Evolutionary conservation across 2,329 filamentous ascomycete genomes (phyloP).

Genomic region (Stemphylium lycopersici): DNA sequence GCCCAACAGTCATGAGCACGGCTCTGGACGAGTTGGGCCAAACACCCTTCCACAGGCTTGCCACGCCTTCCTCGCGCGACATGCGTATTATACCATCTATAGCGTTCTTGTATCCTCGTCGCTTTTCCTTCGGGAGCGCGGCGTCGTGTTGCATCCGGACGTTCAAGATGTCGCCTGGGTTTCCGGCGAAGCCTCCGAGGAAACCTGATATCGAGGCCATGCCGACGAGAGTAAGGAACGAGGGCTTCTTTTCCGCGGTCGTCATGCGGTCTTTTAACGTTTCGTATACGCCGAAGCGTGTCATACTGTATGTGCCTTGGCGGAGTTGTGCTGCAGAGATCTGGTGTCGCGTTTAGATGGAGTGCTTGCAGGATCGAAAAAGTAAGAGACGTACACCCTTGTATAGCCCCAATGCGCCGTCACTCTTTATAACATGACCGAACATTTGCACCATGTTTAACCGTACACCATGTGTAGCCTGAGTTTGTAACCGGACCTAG

Average conservation of each 20-base stretch:
- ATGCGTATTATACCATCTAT: constrained; percentile 86
- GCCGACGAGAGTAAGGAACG: constrained; percentile 77
- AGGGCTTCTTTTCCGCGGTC: constrained; percentile 60
- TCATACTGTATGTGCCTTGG: constrained; percentile 92
- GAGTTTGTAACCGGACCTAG: constrained; percentile 87
- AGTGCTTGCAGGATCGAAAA: background rate
- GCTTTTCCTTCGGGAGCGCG: constrained; percentile 72
- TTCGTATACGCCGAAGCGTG: constrained; percentile 96
- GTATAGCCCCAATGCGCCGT: constrained; percentile 84
- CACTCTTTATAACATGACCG: constrained; percentile 74
- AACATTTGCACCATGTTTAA: constrained; percentile 87
- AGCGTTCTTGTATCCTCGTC: constrained; percentile 88
- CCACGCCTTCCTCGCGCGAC: constrained; percentile 80
- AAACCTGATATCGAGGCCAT: constrained; percentile 86
- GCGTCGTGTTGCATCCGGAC: constrained; percentile 97
- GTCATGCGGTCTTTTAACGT: constrained; percentile 78
- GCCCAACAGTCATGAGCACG: constrained; percentile 84
- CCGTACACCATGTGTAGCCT: constrained; percentile 67
- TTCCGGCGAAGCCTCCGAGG: constrained; percentile 86
- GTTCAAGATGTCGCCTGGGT: constrained; percentile 94
- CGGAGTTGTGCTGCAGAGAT: constrained; percentile 91
- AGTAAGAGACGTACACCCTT: constrained; percentile 66
- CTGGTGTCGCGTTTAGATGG: constrained; percentile 41
- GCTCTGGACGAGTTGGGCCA: constrained; percentile 82
- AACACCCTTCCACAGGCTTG: constrained; percentile 81